Percentiles rank a stretch among this genome's conserved stretches.
phyloP scores from a whole-genome alignment of 2,329 filamentous ascomycete species.

The Chaetomium olivaceum region DNA sequence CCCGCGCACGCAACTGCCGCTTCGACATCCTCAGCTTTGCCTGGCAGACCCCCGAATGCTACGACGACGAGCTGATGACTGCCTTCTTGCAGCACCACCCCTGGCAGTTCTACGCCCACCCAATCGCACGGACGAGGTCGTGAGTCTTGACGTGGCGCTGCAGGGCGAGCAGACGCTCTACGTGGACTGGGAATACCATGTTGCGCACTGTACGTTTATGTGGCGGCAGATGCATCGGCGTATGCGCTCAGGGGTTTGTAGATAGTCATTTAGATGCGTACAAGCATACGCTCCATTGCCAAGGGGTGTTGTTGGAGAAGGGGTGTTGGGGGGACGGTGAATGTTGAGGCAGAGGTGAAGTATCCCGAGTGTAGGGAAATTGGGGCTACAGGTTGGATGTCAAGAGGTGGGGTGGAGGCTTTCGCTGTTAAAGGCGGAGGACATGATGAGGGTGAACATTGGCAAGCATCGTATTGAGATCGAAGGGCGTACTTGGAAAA shows the following conservation, averaged over 20 bases:
- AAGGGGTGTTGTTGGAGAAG: conserved; percentile 11
- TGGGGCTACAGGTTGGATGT: no score
- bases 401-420: no score
- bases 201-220: conserved; percentile 17
- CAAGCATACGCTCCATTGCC: conserved; percentile 20
- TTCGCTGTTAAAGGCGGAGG: no score
- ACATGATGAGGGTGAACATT: no score
- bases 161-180: conserved; percentile 9
- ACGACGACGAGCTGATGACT: conserved; percentile 30
- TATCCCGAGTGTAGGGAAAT: conserved; percentile 18
- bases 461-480: no score
- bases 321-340: conserved; percentile 3
- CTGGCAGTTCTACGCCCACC: conserved; percentile 17
- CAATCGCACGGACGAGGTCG: conserved; percentile 9
- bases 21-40: conserved; percentile 35
- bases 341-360: conserved; percentile 15
- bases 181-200: conserved; percentile 20
- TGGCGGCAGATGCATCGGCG: conserved; percentile 23
- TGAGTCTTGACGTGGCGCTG: neutral
- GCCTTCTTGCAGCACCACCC: conserved; percentile 22
- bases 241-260: conserved; percentile 5
- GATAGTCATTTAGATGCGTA: conserved; percentile 20
- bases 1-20: conserved; percentile 28
- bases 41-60: conserved; percentile 34
- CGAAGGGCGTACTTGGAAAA: no score